A percentile compares a stretch with the other conserved stretches of the same genome.
phyloP scores from a whole-genome alignment of 495 filamentous ascomycete genomes.

The Aspergillus cristatus region DNA sequence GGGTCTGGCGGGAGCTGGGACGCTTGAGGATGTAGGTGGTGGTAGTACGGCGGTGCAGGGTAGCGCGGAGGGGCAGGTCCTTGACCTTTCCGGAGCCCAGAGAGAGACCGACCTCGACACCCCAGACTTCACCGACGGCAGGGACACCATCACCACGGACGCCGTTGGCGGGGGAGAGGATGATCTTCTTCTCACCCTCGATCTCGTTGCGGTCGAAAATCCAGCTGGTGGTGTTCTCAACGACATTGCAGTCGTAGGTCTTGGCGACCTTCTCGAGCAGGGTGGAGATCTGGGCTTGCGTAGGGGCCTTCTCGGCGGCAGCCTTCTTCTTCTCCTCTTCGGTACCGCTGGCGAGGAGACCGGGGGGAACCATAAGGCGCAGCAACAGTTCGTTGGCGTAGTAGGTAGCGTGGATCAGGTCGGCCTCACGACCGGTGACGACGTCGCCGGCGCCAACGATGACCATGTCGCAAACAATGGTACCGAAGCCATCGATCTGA shows the following conservation, averaged over 20 bases:
- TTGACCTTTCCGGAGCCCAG: conserved; percentile 91
- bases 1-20: conserved; percentile 76
- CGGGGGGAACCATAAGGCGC: conserved; percentile 81
- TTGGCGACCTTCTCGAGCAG: conserved; percentile 88
- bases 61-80: conserved; percentile 74
- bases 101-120: conserved; percentile 89
- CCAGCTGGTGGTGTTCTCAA: conserved; percentile 97
- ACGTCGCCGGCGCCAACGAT: conserved; percentile 53
- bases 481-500: conserved; percentile 94
- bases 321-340: conserved; percentile 95
- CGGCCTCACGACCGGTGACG: conserved; percentile 64
- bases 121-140: conserved; percentile 93
- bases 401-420: conserved; percentile 82
- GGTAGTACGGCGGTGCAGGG: conserved; percentile 83
- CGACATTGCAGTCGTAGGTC: conserved; percentile 81
- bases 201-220: conserved; percentile 94
- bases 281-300: conserved; percentile 74
- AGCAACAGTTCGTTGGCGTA: conserved; percentile 94
- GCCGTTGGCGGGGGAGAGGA: conserved; percentile 72
- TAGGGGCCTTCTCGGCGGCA: conserved; percentile 64
- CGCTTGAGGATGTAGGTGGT: conserved; percentile 88
- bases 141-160: conserved; percentile 86
- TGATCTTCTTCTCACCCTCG: conserved; percentile 97
- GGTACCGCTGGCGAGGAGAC: conserved; percentile 68
- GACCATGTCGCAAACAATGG: conserved; percentile 91